Evolutionary conservation across 768 basidiomycete genomes (phyloP).

Genomic region (Lanmaoa pseudosensibilis): DNA sequence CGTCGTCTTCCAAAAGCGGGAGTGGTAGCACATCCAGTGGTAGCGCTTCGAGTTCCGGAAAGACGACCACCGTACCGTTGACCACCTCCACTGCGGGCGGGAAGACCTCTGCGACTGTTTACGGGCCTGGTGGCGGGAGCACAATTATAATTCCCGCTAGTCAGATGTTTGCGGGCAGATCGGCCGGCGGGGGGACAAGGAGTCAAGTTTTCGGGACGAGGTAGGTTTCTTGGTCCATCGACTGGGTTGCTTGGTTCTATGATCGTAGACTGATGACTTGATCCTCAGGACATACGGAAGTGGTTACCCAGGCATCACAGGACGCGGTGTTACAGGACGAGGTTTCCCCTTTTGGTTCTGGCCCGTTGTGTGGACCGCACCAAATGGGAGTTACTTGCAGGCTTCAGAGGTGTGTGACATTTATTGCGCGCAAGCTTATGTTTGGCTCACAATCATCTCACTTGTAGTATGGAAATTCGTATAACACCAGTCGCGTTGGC

Average conservation of each 20-base stretch:
- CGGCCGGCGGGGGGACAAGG: conserved; percentile 53
- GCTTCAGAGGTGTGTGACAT: conserved; percentile 40
- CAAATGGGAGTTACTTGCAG: conserved; percentile 35
- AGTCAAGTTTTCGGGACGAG: conserved; percentile 43
- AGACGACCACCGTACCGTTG: conserved; percentile 21
- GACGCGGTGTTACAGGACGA: conserved; percentile 46
- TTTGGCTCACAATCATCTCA: conserved; percentile 9
- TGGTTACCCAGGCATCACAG: conserved; percentile 54
- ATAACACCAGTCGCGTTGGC: conserved; percentile 51
- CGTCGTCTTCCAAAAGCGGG: conserved; percentile 6
- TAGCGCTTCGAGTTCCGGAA: conserved; percentile 6
- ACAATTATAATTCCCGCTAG: conserved; percentile 42
- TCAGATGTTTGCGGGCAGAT: conserved; percentile 47
- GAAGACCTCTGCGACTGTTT: conserved; percentile 30
- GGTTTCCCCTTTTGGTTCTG: conserved; percentile 68
- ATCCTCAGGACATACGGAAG: conserved; percentile 54
- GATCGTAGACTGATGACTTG: background rate
- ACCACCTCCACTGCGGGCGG: conserved; percentile 20
- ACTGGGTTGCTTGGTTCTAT: background rate
- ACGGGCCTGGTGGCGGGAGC: conserved; percentile 35
- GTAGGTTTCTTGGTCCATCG: conserved; percentile 29
- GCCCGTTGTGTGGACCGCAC: conserved; percentile 55
- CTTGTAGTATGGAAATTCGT: conserved; percentile 44
- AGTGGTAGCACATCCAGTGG: background rate
- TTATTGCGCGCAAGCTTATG: background rate